Evolutionary conservation across 106 monocot genomes (phyloP), one percentile per base, ranked within the genome.

Genomic region (Phalaenopsis equestris): DNA sequence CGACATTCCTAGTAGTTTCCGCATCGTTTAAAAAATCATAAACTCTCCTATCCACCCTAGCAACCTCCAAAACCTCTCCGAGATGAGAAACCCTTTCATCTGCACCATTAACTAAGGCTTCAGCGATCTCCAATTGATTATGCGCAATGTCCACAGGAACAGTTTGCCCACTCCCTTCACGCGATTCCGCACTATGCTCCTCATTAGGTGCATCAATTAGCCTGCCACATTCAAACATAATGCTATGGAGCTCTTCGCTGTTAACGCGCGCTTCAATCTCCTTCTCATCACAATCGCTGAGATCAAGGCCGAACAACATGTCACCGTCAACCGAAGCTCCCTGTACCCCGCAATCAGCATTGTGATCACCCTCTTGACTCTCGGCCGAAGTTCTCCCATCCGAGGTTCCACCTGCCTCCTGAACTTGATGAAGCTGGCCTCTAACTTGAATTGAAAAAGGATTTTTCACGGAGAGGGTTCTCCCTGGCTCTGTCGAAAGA

Each of bases 201-300:
- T 39, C 70, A 39, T 70, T 38, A 41, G 70, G 2, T 39, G 2
- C 4, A 2, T 70, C 39, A 70, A 70, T 70, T 70, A 39, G 5
- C 39, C 37, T 70, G 4, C 38, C 14, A 39, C 70, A 70, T 12
- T 70, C 70, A 36, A 16, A 38, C 70, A 70, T 38, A 19, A 70
- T 15, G 1, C 70, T 16, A 19, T 12, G 8, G 70, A 70, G 70
- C 39, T 37, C 70, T 39, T 70, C 67, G 61, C 8, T 67, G 67
- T 67, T 64, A 65, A 79, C 23, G 30, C 14, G 7, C 58, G 8
- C 42, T 8, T 79, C 79, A 21, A 46, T 67, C 43, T 79, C 79
- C 21, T 30, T 52, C 55, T 79, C 79, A 15, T 18, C 79, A 61
- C 67, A 45, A 79, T 5, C 11, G 41, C 16, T n/a, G 6, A 42